Base-by-base conservation (phyloP, 192 early-diverging fungal genomes). In the Backusella westeae region DNA sequence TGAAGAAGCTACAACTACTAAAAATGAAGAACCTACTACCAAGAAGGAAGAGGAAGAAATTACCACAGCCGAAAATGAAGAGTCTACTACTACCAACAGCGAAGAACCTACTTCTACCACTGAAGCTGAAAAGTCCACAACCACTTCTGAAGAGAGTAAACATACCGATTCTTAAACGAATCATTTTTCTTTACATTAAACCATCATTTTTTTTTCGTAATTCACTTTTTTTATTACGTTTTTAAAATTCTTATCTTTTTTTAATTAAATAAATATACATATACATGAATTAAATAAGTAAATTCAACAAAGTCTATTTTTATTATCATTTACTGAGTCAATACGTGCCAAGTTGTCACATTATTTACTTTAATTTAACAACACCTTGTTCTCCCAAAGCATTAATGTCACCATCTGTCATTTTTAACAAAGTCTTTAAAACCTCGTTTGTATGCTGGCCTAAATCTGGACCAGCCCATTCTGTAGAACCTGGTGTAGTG, bases 401-500 rank as follows among this genome's bases (percentile, higher is more conserved):
- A 56, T 78, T 67, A 42, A 87, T 74, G 19, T 81, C 59, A 36
- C 66, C 19, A 17, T 34, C 52, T 8, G 35, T 49, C 19, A 87
- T 52, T n/a, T 78, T 83, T 12, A 87, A 74, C 6, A 82, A 38
- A 36, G 63, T 46, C 0, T 36, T 23, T 35, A 87, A 75, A 12
- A 87, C 69, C 39, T 85, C 78, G 3, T 63, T 36, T 7, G 81
- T 87, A 74, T 87, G 86, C 36, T 75, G 53, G 0, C 86, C 86
- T 4, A 87, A 73, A 72, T 87, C 86, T 7, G 86, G 85, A 9
- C 75, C 80, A 69, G 85, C 82, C 86, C 86, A 87, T 75, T 75
- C 67, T n/a, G 85, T 87, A 69, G 71, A 75, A 52, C 86, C 86
- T 39, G 86, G 86, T 19, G 86, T 87, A 1, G 46, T 69, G 12